Evolutionary conservation across 2,329 filamentous ascomycete species (phyloP), one percentile per base, ranked within the genome.

Genomic region (Chaetomium strumarium): DNA sequence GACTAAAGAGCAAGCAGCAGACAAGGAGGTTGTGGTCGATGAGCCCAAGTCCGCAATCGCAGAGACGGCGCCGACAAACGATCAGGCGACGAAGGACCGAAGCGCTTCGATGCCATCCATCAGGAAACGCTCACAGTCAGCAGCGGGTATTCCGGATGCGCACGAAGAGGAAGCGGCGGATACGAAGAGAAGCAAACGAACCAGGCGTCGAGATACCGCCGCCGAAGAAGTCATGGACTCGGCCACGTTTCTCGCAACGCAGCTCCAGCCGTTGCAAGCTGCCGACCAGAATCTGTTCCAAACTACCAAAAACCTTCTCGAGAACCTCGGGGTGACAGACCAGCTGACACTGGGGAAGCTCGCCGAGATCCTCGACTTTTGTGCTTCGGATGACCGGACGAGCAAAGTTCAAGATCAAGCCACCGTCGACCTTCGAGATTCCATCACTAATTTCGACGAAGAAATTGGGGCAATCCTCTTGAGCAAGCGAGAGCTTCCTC

Each of bases 131-230:
- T 85, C 82, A 2, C 81, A 85, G 55, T 85, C 82, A 11, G 68
- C 70, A 30, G 82, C 82, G 5, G 81, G 81, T 3, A 66, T 85
- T 14, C 72, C 72, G 0, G 81, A 84, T 2, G 72, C 67, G 0
- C 71, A 63, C 0, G 80, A 83, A 8, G 81, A 85, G 47, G 81
- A 85, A 33, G 75, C 72, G 20, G 71, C 70, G 2, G 74, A 78
- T 11, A 77, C 79, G 49, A 85, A 84, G 62, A 73, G 83, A 52
- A 85, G 82, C 66, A 87, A 86, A 62, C 73, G 84, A 46, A 82
- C 82, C 30, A 75, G 83, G 42, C 77, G 81, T 16, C 74, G 83
- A 49, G 82, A 85, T 40, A 78, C 75, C 3, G 72, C 76, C 66
- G 69, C 66, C 4, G 80, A 79, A 34, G 81, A 82, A 45, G 66